These are phyloP conservation scores for Gastrolobium bilobum DNA, from an alignment of 306 rosid species.

Conservation along the genomic window DNA sequence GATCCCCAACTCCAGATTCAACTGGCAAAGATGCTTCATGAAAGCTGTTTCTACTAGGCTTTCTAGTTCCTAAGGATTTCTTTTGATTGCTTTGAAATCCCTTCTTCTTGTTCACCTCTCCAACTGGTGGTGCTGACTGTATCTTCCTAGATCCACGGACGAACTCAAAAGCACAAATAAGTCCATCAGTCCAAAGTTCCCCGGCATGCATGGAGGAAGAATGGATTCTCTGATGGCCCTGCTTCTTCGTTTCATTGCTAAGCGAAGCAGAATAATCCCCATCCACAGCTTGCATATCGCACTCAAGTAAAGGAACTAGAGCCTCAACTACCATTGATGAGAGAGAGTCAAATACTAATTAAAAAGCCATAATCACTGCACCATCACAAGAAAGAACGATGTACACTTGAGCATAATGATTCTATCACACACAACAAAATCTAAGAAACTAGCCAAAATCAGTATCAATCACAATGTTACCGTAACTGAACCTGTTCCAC, in stretches of 20 bases:
- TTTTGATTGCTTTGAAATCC: slow-evolving; percentile 33
- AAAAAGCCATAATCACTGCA: slow-evolving; percentile 36
- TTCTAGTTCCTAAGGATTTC: slow-evolving; percentile 1
- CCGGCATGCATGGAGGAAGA: slow-evolving; percentile 16
- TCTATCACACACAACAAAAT: not conserved
- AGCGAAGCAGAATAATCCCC: slow-evolving; percentile 39
- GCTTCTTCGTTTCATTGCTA: slow-evolving; percentile 48
- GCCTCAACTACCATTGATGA: slow-evolving; percentile 53
- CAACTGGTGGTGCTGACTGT: slow-evolving; percentile 20
- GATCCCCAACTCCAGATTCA: slow-evolving; percentile 40
- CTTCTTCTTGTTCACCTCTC: slow-evolving; percentile 49
- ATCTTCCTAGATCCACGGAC: slow-evolving; percentile 47
- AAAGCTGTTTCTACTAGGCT: slow-evolving; percentile 30
- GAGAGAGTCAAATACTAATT: slow-evolving; percentile 19
- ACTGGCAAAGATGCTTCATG: slow-evolving; percentile 26
- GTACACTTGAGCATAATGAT: not conserved
- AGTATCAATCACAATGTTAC: slow-evolving; percentile 1
- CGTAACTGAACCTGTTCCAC: not conserved
- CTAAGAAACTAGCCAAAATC: not conserved
- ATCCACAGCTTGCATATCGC: slow-evolving; percentile 2
- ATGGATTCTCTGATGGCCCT: slow-evolving; percentile 36
- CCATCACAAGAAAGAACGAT: slow-evolving; percentile 21
- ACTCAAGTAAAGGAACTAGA: slow-evolving; percentile 55
- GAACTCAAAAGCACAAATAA: slow-evolving; percentile 74
- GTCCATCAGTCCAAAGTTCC: slow-evolving; percentile 72